A percentile compares a stretch with the other conserved stretches of the same genome.
Conservation (phyloP, 371 early-diverging fungal species). For the Mortierella polycephala region DNA sequence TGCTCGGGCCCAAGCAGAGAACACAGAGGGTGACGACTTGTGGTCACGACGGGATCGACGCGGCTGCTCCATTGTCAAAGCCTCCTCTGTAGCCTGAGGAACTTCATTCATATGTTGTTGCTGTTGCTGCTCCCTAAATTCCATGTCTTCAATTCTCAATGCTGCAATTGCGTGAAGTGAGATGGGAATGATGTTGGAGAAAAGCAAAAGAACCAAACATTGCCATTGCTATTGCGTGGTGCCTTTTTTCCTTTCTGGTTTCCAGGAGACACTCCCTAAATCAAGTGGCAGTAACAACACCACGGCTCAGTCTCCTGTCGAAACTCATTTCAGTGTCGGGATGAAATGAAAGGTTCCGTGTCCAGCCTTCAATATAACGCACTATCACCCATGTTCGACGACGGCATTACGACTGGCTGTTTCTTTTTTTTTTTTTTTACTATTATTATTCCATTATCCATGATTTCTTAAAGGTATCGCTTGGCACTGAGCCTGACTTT, state of each 20-base stretch:
- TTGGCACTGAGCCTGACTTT: slow-evolving; percentile 81
- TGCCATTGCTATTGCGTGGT: too few relatives aligned
- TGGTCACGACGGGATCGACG: not conserved
- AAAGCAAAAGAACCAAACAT: too few relatives aligned
- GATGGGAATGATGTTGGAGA: too few relatives aligned
- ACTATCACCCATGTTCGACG: too few relatives aligned
- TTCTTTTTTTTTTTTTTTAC: slow-evolving; percentile 12
- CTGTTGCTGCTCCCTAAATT: slow-evolving; percentile 13
- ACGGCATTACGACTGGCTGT: not conserved
- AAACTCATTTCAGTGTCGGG: too few relatives aligned
- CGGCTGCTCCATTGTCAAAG: not conserved
- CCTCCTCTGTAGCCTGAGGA: not conserved
- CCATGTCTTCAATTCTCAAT: not conserved
- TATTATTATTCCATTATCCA: not conserved
- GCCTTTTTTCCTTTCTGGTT: too few relatives aligned
- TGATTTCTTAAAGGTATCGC: slow-evolving; percentile 73
- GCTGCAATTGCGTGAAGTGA: too few relatives aligned
- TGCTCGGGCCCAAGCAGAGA: slow-evolving; percentile 35
- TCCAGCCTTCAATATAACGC: too few relatives aligned
- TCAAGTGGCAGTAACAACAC: too few relatives aligned
- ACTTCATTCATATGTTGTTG: not conserved
- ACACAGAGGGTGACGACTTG: slow-evolving; percentile 20
- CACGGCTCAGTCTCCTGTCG: too few relatives aligned
- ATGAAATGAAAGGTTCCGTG: not conserved
- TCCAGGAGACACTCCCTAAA: too few relatives aligned